Percentiles rank a stretch among this genome's conserved stretches.
Evolutionary conservation across 2,329 filamentous ascomycete species (phyloP).

Genomic region (Westerdykella aurantiaca): DNA sequence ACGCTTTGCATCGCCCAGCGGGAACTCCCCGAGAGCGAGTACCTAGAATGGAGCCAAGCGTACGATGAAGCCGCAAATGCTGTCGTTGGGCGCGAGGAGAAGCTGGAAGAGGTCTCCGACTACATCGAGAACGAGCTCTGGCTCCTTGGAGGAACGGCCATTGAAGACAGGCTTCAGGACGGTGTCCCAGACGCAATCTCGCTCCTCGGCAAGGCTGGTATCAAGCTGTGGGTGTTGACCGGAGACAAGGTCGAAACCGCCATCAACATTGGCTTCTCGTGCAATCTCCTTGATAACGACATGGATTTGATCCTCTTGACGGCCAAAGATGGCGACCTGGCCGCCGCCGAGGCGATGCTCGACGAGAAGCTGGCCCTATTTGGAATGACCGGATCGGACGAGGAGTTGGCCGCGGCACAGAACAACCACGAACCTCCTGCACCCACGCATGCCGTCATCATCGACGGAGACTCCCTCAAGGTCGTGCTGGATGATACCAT

Average conservation of each 20-base stretch:
- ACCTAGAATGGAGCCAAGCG: slow-evolving; percentile 74
- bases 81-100: slow-evolving; percentile 82
- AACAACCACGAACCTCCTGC: slow-evolving; percentile 80
- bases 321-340: slow-evolving; percentile 65
- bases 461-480: slow-evolving; percentile 90
- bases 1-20: slow-evolving; percentile 90
- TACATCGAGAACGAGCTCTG: slow-evolving; percentile 84
- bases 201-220: slow-evolving; percentile 83
- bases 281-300: slow-evolving; percentile 92
- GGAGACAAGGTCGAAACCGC: slow-evolving; percentile 99
- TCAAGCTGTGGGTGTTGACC: slow-evolving; percentile 97
- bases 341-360: slow-evolving; percentile 62
- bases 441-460: slow-evolving; percentile 84
- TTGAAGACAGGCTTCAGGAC: slow-evolving; percentile 94
- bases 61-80: slow-evolving; percentile 83
- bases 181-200: slow-evolving; percentile 95
- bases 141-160: slow-evolving; percentile 88
- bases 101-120: slow-evolving; percentile 83
- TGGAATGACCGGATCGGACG: slow-evolving; percentile 73
- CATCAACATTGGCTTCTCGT: slow-evolving; percentile 99
- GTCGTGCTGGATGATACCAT: slow-evolving; percentile 76
- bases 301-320: slow-evolving; percentile 95
- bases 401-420: slow-evolving; percentile 73
- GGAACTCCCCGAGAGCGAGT: slow-evolving; percentile 75
- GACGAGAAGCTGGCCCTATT: slow-evolving; percentile 69